Base-by-base conservation (phyloP, 805 yeast genomes). In the Blastobotrys muscicola region DNA sequence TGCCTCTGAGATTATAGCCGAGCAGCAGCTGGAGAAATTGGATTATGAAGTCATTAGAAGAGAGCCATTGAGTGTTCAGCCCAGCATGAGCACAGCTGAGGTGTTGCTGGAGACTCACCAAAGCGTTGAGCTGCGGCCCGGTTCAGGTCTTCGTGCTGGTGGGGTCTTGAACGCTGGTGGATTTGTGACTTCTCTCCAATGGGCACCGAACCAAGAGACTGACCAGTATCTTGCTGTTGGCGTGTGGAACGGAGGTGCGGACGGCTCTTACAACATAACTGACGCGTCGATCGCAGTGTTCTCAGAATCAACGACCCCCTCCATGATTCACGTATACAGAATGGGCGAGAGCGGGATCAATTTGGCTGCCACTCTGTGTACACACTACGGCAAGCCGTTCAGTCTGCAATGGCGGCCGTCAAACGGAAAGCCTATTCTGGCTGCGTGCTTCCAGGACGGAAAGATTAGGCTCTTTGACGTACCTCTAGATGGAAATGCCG, bases 371-470 rank as follows among this genome's bases (percentile, higher is more conserved):
- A 46, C 73, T 1, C 44, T 60, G 40, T 59, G 60, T 39, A 58
- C 45, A 30, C 55, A 41, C 46, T 58, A 52, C 43, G 66, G 72
- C 56, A 47, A 54, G 4, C 50, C 39, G 3, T n/a, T n/a, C 15
- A 5, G 34, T 9, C 15, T 41, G 12, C 26, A 16, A 29, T 41
- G 44, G 44, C 38, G 44, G 10, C 44, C 44, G 12, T 15, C 32
- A 7, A 15, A 35, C 29, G 31, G 33, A 26, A 23, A 14, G 29
- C 10, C 9, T 1, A 30, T 39, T 0, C 50, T 80, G n/a, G 70
- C 70, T 4, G 77, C 75, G 8, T 65, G 67, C 0, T 75, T 76
- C 47, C 74, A 74, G 34, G 82, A 78, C 56, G 89, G 89, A 0
- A 57, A 64, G 4, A 57, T 77, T 3, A 76, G 75, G 44, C 52